These are phyloP conservation scores for Xylaria sp. DNA, from an alignment of 495 filamentous ascomycete genomes.

Conservation along the genomic window DNA sequence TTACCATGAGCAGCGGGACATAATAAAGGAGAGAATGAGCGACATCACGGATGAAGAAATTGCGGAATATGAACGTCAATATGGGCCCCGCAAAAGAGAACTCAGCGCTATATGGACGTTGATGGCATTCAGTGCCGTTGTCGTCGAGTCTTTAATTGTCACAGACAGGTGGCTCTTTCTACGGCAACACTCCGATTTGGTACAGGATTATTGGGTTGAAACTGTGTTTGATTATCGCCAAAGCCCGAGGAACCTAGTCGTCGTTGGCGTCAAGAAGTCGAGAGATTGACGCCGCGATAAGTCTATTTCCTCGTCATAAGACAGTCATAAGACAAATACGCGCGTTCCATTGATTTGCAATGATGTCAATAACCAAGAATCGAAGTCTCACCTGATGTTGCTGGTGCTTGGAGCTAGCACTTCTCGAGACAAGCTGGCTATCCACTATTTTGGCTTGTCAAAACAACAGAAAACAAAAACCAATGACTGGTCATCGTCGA, in stretches of 20 bases:
- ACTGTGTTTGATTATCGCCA: conserved; percentile 87
- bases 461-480: conserved; percentile 1
- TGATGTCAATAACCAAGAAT: conserved; percentile 4
- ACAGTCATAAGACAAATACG: conserved; percentile 3
- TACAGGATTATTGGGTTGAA: conserved; percentile 87
- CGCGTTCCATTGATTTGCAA: background rate
- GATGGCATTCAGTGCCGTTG: conserved; percentile 91
- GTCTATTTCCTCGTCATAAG: background rate
- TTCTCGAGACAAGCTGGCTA: conserved; percentile 3
- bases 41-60: conserved; percentile 77
- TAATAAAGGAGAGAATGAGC: conserved; percentile 66
- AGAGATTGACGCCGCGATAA: conserved; percentile 19
- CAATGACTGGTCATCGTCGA: conserved; percentile 8
- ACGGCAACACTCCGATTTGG: conserved; percentile 70
- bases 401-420: conserved; percentile 5
- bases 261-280: conserved; percentile 81
- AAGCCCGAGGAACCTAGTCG: conserved; percentile 88
- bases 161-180: conserved; percentile 92
- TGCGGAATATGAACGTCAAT: conserved; percentile 68
- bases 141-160: conserved; percentile 89
- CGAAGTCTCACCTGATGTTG: conserved; percentile 10
- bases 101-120: conserved; percentile 87
- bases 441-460: background rate
- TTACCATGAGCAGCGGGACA: conserved; percentile 56
- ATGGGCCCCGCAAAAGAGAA: conserved; percentile 73